Base-by-base conservation (phyloP, 192 early-diverging fungal genomes). In the Podila horticola region DNA sequence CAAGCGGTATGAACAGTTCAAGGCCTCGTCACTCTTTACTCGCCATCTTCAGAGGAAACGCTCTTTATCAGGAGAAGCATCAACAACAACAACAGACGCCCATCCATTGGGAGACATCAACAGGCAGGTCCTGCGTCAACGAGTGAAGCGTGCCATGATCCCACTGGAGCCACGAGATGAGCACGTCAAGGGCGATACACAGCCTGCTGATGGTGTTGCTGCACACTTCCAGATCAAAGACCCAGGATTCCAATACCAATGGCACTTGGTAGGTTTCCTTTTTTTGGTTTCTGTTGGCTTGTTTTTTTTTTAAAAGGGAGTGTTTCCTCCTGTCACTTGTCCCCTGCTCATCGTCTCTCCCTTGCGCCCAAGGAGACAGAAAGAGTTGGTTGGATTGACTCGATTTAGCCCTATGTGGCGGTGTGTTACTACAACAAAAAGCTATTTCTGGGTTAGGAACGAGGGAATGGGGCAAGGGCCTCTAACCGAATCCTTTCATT, bases 231-330 rank as follows among this genome's bases (percentile, higher is more conserved):
- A 68, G 31, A 93, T 96, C 33, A 45, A 41, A n/a, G 94, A 96
- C 82, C 94, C 94, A 34, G 91, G 89, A 38, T 92, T 96, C 77
- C 48, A 69, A 55, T 79, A 91, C 31, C 94, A 96, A 73, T 96
- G 94, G 94, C 94, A 96, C 88, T 82, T 96, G 84, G 90, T 95
- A 75, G 82, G 82, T 82, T 19, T 36, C 26, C 13, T 45, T 20
- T 22, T 61, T 12, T 3, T 30, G 22, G 0, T 20, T 17, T 55
- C 3, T 45, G 0, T 45, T 45, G 38, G 34, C 34, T 10, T 36
- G 8, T 36, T 45, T 45, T 45, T 45, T 41, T 12, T 41, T 17
- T 34, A 34, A 45, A 45, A 17, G 15, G 41, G 3, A 17, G 41
- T 17, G 15, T 45, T 45, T 45, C 41, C 41, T 45, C 11, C 41